A percentile compares a stretch with the other conserved stretches of the same genome.
phyloP scores from a whole-genome alignment of 2,329 filamentous ascomycete genomes.

The Paecilomyces niveus region DNA sequence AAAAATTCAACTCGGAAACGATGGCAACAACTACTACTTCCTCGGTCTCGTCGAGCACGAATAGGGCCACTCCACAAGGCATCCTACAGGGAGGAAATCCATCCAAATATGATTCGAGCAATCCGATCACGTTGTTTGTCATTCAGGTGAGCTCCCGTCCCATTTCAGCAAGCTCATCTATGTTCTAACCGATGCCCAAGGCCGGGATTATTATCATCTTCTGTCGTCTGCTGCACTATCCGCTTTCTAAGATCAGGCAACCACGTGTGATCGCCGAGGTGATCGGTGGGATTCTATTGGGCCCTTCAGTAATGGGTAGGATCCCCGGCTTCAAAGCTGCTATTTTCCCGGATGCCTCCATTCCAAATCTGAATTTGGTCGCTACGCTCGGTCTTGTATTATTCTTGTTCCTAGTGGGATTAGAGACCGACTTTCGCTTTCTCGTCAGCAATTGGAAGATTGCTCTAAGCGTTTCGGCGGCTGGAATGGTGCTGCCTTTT shows the following conservation, averaged over 20 bases:
- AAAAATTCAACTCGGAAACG: no score
- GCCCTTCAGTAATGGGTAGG: conserved; percentile 80
- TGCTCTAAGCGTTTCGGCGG: conserved; percentile 67
- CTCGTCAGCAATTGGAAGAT: conserved; percentile 74
- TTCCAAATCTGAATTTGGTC: conserved; percentile 67
- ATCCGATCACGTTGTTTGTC: conserved; percentile 70
- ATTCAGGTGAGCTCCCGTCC: conserved; percentile 51
- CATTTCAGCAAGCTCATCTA: background rate
- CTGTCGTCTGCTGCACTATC: conserved; percentile 67
- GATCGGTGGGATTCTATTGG: conserved; percentile 75
- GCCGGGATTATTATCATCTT: conserved; percentile 67
- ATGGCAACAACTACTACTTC: no score
- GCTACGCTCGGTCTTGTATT: conserved; percentile 79
- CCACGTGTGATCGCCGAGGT: conserved; percentile 80
- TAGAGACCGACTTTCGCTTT: conserved; percentile 77
- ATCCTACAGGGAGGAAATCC: conserved; percentile 67
- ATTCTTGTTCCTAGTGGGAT: conserved; percentile 79
- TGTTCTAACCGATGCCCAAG: conserved; percentile 30
- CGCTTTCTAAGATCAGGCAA: conserved; percentile 68
- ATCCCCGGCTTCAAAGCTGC: conserved; percentile 69
- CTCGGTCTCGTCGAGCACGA: conserved; percentile 14
- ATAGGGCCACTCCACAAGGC: conserved; percentile 51
- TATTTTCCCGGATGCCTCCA: conserved; percentile 70
- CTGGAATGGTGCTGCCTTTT: conserved; percentile 77
- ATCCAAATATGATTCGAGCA: conserved; percentile 59